Conservation (phyloP, 2,329 filamentous ascomycete genomes). For the Phaeosphaeria sp. region DNA sequence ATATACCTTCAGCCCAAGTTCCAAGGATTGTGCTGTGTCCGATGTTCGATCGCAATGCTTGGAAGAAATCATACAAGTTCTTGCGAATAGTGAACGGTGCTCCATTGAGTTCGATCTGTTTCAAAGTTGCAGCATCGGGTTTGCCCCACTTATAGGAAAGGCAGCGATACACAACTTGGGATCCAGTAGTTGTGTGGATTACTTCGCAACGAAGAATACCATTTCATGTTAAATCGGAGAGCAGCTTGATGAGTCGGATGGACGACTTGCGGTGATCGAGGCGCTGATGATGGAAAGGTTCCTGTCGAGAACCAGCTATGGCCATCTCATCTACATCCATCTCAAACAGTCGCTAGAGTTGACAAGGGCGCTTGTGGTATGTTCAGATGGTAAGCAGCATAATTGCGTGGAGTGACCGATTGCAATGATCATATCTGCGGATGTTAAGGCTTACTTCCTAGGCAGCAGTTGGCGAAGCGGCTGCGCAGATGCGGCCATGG, state of each 20-base stretch:
- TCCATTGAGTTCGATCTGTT: background rate
- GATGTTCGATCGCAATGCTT: background rate
- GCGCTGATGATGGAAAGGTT: background rate
- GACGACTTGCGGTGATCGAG: background rate
- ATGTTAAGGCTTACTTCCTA: background rate
- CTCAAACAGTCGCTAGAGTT: too few species aligned
- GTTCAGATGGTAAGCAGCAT: too few species aligned
- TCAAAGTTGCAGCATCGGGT: background rate
- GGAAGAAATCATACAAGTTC: background rate
- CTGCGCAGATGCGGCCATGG: background rate
- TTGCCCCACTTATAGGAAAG: background rate
- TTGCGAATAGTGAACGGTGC: background rate
- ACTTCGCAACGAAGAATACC: background rate
- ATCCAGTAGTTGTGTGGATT: background rate
- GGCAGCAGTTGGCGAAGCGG: background rate
- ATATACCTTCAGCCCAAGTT: slow-evolving; percentile 2
- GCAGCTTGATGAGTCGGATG: background rate
- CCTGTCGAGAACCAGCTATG: background rate
- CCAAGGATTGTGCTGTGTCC: background rate
- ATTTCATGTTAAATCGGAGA: background rate
- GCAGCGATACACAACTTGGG: background rate
- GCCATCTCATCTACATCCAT: background rate
- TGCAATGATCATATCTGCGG: background rate
- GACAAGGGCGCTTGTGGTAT: too few species aligned
- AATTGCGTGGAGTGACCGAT: background rate